A percentile compares a stretch with the other conserved stretches of the same genome.
These are phyloP conservation scores for Paxillus ammoniavirescens DNA, from an alignment of 768 basidiomycete species.

Conservation along the genomic window DNA sequence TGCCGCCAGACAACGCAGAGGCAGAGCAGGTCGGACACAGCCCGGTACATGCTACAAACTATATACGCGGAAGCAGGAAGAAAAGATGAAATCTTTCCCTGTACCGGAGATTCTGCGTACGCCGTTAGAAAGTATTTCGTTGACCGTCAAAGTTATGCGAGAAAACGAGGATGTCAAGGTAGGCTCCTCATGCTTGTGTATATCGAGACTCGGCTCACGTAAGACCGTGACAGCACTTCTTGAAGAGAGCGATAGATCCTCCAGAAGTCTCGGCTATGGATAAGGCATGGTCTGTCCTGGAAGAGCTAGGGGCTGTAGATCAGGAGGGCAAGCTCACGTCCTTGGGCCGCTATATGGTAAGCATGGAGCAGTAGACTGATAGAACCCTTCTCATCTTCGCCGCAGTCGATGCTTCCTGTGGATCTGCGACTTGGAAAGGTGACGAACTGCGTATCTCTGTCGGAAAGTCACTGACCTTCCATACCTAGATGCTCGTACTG, in stretches of 20 bases:
- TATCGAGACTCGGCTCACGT: not conserved
- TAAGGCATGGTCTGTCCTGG: slow-evolving; percentile 67
- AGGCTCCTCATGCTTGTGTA: slow-evolving; percentile 13
- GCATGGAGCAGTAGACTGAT: slow-evolving; percentile 8
- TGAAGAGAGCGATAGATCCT: slow-evolving; percentile 79
- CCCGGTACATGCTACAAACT: slow-evolving; percentile 87
- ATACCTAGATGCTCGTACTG: slow-evolving; percentile 78
- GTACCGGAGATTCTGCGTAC: slow-evolving; percentile 87
- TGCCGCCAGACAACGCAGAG: slow-evolving; percentile 79
- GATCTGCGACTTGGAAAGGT: slow-evolving; percentile 89
- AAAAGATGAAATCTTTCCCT: slow-evolving; percentile 67
- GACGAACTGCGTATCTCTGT: not conserved
- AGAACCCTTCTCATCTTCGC: not conserved
- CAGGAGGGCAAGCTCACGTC: slow-evolving; percentile 67
- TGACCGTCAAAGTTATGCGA: slow-evolving; percentile 79
- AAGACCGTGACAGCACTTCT: slow-evolving; percentile 46
- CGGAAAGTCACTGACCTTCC: slow-evolving; percentile 1
- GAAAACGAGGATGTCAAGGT: slow-evolving; percentile 80
- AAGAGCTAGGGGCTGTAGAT: slow-evolving; percentile 77
- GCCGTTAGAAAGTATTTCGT: slow-evolving; percentile 77
- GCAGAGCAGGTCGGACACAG: slow-evolving; percentile 85
- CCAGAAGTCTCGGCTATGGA: slow-evolving; percentile 76
- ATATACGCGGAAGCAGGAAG: slow-evolving; percentile 73
- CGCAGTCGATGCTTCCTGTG: slow-evolving; percentile 78
- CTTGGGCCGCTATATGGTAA: slow-evolving; percentile 76